These are phyloP conservation scores for Pseudogymnoascus sp. DNA, from an alignment of 2,329 filamentous ascomycete species.

Conservation along the genomic window DNA sequence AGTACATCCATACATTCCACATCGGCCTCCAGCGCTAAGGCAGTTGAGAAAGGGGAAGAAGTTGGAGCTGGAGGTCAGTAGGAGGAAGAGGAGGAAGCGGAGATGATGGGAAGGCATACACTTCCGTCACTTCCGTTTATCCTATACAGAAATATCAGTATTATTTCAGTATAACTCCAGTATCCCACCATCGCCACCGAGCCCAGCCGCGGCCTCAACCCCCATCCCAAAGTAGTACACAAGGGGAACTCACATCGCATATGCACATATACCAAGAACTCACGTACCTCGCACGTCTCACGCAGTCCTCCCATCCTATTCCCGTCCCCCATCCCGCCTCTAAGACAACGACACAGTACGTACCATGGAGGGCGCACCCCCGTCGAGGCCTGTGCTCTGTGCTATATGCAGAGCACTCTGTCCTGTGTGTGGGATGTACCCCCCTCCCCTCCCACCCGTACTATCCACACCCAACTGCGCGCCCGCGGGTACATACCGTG, in stretches of 20 bases:
- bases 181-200: neutral
- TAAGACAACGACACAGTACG: neutral
- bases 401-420: neutral
- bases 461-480: neutral
- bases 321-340: neutral
- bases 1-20: neutral
- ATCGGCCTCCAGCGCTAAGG: neutral
- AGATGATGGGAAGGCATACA: neutral
- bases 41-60: neutral
- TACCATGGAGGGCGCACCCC: neutral
- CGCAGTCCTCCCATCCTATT: neutral
- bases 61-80: neutral
- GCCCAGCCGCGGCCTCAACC: neutral
- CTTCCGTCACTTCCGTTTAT: neutral
- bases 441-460: neutral
- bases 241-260: neutral
- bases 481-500: neutral
- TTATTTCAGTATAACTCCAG: too few relatives aligned
- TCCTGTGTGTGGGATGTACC: neutral
- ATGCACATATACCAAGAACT: neutral
- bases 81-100: neutral
- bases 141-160: neutral
- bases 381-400: neutral
- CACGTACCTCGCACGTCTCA: neutral
- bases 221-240: neutral